Percentiles rank a stretch among this genome's conserved stretches.
These are phyloP conservation scores for Boletus patriciae DNA, from an alignment of 768 basidiomycete species.

Conservation along the genomic window DNA sequence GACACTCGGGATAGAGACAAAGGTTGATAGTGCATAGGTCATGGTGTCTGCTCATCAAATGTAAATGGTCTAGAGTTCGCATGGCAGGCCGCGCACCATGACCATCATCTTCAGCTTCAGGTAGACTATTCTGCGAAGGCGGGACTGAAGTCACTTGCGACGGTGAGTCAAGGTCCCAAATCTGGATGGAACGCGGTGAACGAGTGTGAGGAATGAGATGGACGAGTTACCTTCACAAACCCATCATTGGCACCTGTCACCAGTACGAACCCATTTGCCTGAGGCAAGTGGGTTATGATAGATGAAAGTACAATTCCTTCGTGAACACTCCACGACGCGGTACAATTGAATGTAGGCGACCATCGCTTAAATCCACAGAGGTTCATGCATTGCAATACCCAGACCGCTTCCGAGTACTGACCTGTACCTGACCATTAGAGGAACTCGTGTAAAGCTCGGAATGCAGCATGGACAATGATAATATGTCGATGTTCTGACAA, in stretches of 20 bases:
- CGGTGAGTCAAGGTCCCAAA: constrained; percentile 53
- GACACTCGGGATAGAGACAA: constrained; percentile 86
- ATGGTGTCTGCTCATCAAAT: constrained; percentile 54
- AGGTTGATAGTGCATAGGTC: constrained; percentile 77
- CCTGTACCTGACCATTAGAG: constrained; percentile 70
- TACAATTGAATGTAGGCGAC: constrained; percentile 83
- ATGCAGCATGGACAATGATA: constrained; percentile 73
- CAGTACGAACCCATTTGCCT: constrained; percentile 34
- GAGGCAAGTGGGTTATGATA: constrained; percentile 46
- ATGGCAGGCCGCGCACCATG: constrained; percentile 16
- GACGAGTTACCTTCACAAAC: constrained; percentile 66
- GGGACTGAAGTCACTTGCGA: not conserved
- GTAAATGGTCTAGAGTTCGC: constrained; percentile 2
- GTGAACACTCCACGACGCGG: constrained; percentile 81
- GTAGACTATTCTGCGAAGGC: not conserved
- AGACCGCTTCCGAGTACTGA: constrained; percentile 25
- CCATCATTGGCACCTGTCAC: constrained; percentile 87
- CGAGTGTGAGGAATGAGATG: not conserved
- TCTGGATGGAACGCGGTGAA: constrained; percentile 31
- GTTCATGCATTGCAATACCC: not conserved
- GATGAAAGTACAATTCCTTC: constrained; percentile 82
- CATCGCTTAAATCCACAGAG: constrained; percentile 52
- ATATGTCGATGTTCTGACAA: constrained; percentile 69
- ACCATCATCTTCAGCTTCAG: constrained; percentile 17
- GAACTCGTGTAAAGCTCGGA: constrained; percentile 65